Evolutionary conservation across 1,284 basidiomycete genomes (phyloP).

Genomic region (Meira nashicola): DNA sequence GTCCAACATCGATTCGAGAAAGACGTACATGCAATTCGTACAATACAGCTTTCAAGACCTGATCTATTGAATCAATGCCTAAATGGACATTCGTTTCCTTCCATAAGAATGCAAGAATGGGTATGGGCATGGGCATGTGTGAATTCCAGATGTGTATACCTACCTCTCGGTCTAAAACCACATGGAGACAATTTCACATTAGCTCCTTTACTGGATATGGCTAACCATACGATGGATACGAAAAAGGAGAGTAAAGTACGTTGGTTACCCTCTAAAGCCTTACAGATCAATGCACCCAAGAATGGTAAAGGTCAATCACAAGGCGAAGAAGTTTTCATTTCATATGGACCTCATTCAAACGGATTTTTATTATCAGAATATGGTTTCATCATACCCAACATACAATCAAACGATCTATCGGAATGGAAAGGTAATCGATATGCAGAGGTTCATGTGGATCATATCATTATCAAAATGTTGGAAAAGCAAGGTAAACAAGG

Average conservation of each 20-base stretch:
- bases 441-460: conserved; percentile 32
- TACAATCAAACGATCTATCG: neutral
- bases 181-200: conserved; percentile 48
- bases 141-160: conserved; percentile 45
- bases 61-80: neutral
- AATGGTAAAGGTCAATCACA: conserved; percentile 1
- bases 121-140: conserved; percentile 45
- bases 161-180: conserved; percentile 28
- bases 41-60: conserved; percentile 2
- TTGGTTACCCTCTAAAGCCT: conserved; percentile 21
- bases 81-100: neutral
- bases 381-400: conserved; percentile 34
- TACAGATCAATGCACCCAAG: conserved; percentile 31
- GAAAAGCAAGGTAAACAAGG: neutral
- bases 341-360: conserved; percentile 46
- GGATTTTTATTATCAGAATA: conserved; percentile 38
- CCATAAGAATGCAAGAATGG: conserved; percentile 10
- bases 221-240: conserved; percentile 40
- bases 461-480: neutral
- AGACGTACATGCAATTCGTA: neutral
- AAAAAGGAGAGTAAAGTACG: conserved; percentile 32
- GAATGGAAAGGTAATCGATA: conserved; percentile 26
- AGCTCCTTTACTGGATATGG: conserved; percentile 49
- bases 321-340: conserved; percentile 41
- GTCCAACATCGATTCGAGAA: conserved; percentile 3